These are phyloP conservation scores for Blastocystis sp. DNA, from an alignment of 352 stramenopile species.

Conservation along the genomic window DNA sequence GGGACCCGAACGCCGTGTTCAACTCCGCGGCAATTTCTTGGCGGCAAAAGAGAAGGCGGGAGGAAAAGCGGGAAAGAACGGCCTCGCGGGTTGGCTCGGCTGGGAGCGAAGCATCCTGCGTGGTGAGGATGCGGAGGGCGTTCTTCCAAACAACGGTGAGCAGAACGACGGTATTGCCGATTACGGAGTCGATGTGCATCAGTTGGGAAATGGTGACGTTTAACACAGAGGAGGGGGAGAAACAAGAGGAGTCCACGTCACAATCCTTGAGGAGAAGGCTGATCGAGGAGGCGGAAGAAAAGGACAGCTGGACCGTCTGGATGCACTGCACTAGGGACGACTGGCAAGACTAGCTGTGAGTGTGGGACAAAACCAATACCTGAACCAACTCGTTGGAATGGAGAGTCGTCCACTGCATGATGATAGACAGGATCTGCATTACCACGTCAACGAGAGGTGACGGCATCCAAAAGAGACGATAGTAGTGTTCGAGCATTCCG, in stretches of 20 bases:
- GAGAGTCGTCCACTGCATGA: conserved; percentile 7
- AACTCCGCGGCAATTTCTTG: neutral
- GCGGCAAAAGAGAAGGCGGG: neutral
- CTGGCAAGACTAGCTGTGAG: conserved; percentile 12
- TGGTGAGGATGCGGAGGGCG: neutral
- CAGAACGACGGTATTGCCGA: neutral
- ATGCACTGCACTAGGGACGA: neutral
- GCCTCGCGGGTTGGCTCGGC: neutral
- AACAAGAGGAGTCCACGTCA: neutral
- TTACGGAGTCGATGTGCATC: neutral
- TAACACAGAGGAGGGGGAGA: neutral
- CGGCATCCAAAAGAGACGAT: conserved; percentile 19
- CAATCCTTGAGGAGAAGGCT: neutral
- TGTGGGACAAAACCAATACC: neutral
- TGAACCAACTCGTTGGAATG: neutral
- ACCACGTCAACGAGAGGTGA: conserved; percentile 19
- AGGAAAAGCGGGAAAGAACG: conserved; percentile 1
- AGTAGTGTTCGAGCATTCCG: conserved; percentile 9
- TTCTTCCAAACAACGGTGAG: conserved; percentile 41
- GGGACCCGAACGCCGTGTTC: neutral
- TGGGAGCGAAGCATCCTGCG: neutral
- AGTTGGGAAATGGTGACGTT: neutral
- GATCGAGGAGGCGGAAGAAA: neutral
- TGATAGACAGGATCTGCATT: neutral
- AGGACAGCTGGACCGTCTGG: neutral